These are phyloP conservation scores for Hymenoscyphus infarciens DNA, from an alignment of 2,329 filamentous ascomycete genomes.

Conservation along the genomic window DNA sequence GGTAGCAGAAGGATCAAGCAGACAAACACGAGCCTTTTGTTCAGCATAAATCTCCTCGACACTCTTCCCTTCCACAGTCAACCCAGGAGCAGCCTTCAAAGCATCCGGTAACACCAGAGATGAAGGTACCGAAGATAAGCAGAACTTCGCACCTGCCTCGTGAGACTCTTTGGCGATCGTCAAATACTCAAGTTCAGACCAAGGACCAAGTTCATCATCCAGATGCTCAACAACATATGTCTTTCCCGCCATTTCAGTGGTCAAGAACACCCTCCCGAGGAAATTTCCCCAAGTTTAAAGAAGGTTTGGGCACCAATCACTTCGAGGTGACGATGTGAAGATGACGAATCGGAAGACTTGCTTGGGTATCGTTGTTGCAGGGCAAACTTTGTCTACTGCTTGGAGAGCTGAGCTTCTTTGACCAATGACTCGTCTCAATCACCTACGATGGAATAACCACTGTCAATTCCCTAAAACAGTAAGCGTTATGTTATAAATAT, in stretches of 20 bases:
- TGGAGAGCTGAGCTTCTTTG: conserved; percentile 6
- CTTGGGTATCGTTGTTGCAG: conserved; percentile 17
- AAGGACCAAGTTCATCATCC: conserved; percentile 87
- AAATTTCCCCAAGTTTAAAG: conserved; percentile 2
- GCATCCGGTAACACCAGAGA: conserved; percentile 61
- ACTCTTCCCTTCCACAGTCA: conserved; percentile 69
- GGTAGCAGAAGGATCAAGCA: conserved; percentile 81
- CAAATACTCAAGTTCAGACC: conserved; percentile 91
- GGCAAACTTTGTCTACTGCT: conserved; percentile 19
- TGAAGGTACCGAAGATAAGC: conserved; percentile 75
- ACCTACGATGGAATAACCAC: neutral
- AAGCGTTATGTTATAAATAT: neutral
- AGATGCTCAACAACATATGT: conserved; percentile 96
- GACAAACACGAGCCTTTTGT: conserved; percentile 73
- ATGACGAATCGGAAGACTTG: conserved; percentile 24
- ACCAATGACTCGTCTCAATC: conserved; percentile 23
- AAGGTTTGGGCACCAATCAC: conserved; percentile 6
- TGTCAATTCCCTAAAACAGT: neutral
- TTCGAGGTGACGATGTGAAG: neutral
- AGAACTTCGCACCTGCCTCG: conserved; percentile 63
- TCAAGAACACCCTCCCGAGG: conserved; percentile 3
- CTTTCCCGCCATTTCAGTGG: conserved; percentile 48
- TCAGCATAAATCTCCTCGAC: conserved; percentile 78
- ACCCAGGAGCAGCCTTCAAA: conserved; percentile 53
- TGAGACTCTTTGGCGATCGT: conserved; percentile 81